A percentile compares a stretch with the other conserved stretches of the same genome.
phyloP scores from a whole-genome alignment of 2,329 filamentous ascomycete genomes.

The Pseudogymnoascus sp. region DNA sequence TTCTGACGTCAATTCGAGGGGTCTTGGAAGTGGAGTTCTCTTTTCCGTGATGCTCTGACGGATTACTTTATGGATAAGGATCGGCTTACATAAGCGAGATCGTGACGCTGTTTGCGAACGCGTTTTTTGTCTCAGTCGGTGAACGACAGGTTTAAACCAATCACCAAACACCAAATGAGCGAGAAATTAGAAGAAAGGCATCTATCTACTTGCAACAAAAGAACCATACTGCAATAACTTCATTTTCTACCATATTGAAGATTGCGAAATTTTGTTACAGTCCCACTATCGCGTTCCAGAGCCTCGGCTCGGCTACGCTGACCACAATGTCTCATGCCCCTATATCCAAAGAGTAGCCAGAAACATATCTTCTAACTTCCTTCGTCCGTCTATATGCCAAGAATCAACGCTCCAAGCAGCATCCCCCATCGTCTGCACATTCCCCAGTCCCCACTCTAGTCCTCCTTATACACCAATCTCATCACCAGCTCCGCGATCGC shows the following conservation, averaged over 20 bases:
- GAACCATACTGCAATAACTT: neutral
- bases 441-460: neutral
- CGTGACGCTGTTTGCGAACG: neutral
- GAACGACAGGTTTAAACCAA: neutral
- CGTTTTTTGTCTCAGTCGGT: neutral
- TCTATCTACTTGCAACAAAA: neutral
- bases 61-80: slow-evolving; percentile 5
- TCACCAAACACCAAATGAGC: neutral
- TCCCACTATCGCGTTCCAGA: neutral
- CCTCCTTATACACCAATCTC: slow-evolving; percentile 22
- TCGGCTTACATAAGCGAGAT: neutral
- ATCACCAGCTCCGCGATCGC: slow-evolving; percentile 77
- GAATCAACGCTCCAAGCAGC: neutral
- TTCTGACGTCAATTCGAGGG: slow-evolving; percentile 7
- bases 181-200: neutral
- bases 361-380: neutral
- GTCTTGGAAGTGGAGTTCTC: slow-evolving; percentile 2
- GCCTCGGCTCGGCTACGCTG: neutral
- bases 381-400: neutral
- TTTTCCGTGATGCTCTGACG: neutral
- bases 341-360: neutral
- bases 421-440: neutral
- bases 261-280: neutral
- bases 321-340: neutral
- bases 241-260: neutral